Evolutionary conservation across 2,329 filamentous ascomycete species (phyloP).

Genomic region (Clonostachys solani): DNA sequence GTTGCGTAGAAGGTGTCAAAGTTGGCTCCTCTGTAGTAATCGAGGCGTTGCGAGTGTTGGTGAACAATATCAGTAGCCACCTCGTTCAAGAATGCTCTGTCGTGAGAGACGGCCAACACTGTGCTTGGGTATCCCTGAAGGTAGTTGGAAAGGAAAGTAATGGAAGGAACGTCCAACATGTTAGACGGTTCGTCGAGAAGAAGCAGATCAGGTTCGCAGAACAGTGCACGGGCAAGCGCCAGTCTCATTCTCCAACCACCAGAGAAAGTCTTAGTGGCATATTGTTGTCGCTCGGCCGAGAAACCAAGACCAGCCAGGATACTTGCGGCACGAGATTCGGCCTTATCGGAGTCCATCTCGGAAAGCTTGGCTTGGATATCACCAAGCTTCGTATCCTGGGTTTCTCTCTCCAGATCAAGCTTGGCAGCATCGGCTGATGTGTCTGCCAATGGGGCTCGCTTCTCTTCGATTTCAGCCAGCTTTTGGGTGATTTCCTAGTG

Average conservation of each 20-base stretch:
- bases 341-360: conserved; percentile 99
- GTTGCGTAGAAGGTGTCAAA: conserved; percentile 98
- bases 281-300: conserved; percentile 87
- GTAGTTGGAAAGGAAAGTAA: conserved; percentile 95
- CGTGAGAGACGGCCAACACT: conserved; percentile 94
- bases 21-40: conserved; percentile 98
- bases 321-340: conserved; percentile 89
- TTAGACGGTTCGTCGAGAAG: conserved; percentile 99
- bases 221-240: conserved; percentile 88
- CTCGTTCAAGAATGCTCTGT: conserved; percentile 98
- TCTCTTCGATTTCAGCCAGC: conserved; percentile 71
- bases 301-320: conserved; percentile 97
- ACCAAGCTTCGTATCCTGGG: conserved; percentile 82
- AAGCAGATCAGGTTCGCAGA: conserved; percentile 94
- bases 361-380: conserved; percentile 89
- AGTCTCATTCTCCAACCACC: conserved; percentile 99
- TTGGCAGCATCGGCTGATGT: conserved; percentile 84
- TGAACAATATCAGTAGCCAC: conserved; percentile 99
- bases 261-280: conserved; percentile 94
- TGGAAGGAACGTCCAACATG: conserved; percentile 99
- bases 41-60: conserved; percentile 92
- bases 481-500: conserved; percentile 69
- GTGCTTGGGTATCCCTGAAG: conserved; percentile 93
- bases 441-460: conserved; percentile 78
- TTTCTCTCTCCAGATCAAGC: conserved; percentile 83